Conservation (phyloP, 768 basidiomycete genomes). For the Russula foetens region DNA sequence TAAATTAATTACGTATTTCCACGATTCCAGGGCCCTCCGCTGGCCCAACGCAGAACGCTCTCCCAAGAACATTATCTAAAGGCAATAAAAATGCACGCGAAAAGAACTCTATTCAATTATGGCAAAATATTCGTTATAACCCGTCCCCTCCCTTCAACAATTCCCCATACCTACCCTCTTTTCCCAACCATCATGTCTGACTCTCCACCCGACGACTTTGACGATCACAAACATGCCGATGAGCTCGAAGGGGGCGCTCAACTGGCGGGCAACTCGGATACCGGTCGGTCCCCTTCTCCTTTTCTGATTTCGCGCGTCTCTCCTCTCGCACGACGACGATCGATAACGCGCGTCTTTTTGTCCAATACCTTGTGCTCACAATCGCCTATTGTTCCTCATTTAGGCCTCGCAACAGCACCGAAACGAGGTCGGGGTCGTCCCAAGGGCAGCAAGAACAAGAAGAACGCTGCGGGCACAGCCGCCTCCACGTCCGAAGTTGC, state of each 20-base stretch:
- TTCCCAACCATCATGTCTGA: conserved; percentile 45
- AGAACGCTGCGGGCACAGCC: conserved; percentile 31
- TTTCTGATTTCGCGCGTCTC: not conserved
- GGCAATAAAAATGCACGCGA: conserved; percentile 49
- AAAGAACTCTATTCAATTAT: conserved; percentile 49
- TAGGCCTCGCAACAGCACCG: conserved; percentile 32
- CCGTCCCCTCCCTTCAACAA: conserved; percentile 38
- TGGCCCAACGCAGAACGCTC: conserved; percentile 18
- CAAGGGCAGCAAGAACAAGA: conserved; percentile 79
- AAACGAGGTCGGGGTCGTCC: conserved; percentile 87
- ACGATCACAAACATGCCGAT: conserved; percentile 49
- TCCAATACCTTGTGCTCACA: conserved; percentile 12
- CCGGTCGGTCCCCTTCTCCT: conserved; percentile 24
- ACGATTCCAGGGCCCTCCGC: conserved; percentile 22
- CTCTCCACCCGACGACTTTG: conserved; percentile 47
- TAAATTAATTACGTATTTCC: conserved; percentile 23
- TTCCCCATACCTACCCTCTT: conserved; percentile 26
- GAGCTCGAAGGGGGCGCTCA: conserved; percentile 48
- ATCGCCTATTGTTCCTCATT: conserved; percentile 26
- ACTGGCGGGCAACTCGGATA: conserved; percentile 28
- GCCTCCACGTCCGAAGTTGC: conserved; percentile 24
- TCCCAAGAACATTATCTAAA: conserved; percentile 33
- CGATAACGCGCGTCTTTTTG: conserved; percentile 21
- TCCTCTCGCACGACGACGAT: conserved; percentile 7
- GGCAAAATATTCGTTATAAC: conserved; percentile 52